Evolutionary conservation across 371 early-diverging fungal species (phyloP).

Genomic region (Funneliformis caledonium): DNA sequence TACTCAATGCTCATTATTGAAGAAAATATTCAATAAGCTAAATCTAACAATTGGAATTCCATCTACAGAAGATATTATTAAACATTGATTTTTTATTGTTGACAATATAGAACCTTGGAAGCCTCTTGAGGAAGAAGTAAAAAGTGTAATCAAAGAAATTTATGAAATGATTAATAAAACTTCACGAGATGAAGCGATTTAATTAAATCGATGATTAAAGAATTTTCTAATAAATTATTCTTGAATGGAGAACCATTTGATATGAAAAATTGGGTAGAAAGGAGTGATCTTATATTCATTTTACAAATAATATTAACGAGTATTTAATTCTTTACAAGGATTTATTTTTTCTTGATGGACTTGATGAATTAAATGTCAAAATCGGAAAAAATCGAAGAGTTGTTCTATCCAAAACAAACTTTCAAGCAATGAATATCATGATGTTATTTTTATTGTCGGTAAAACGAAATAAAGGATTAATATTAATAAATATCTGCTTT

Average conservation of each 20-base stretch:
- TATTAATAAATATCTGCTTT: slow-evolving; percentile 16
- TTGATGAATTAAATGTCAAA: not conserved
- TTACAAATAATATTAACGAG: not conserved
- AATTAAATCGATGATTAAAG: not conserved
- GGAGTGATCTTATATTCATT: not conserved
- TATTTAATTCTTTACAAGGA: not conserved
- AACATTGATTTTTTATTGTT: not conserved
- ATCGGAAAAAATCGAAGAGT: not conserved
- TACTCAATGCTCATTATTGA: not conserved
- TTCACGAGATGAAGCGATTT: not conserved
- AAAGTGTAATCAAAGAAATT: not conserved
- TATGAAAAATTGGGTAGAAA: not conserved
- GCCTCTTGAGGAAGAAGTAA: too few species aligned
- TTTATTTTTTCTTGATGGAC: not conserved
- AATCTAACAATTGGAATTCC: not conserved
- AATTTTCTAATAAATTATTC: not conserved
- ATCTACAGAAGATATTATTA: not conserved
- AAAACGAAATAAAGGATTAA: not conserved
- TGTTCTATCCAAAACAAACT: not conserved
- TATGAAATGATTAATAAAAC: not conserved
- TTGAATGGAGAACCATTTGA: slow-evolving; percentile 8
- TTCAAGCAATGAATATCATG: not conserved
- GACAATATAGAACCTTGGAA: not conserved
- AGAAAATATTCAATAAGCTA: not conserved
- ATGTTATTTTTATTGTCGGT: not conserved